Evolutionary conservation across 2,329 filamentous ascomycete genomes (phyloP), one percentile per base, ranked within the genome.

Genomic region (Botrytis cinerea): DNA sequence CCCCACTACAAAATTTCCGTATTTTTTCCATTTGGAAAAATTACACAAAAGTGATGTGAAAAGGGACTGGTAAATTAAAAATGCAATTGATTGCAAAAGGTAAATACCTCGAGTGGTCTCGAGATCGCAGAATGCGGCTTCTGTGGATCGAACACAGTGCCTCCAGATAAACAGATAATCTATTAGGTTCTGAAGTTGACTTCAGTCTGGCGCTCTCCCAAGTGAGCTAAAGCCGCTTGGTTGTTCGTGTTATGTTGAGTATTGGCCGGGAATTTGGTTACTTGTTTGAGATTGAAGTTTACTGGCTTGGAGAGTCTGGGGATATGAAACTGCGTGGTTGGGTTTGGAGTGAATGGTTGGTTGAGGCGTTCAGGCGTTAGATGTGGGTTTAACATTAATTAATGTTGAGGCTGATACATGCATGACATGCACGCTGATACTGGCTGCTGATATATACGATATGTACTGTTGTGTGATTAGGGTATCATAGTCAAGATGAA

Each of bases 181-280:
- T 62, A 46, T 60, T 48, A 8, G 8, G n/a, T 35, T 66, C 46
- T 48, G 35, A 71, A 64, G 57, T 71, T 40, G 3, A 64, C 70
- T 71, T 71, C 70, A 71, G 70, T 71, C 70, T 71, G 70, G 70
- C 70, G 70, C 70, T 71, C 70, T 71, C 70, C 70, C 70, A 71
- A 71, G 70, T 71, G 70, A 71, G 70, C 70, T 71, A 71, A 71
- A 71, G 70, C 70, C 70, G 70, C 70, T 71, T 61, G 68, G 45
- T 45, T 70, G 43, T 71, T 40, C 60, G 28, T 45, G 51, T n/a
- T 60, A 4, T 45, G 22, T 61, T 61, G 68, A 1, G 14, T 1
- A 1, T 1, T 6, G 28, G 0, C 0, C 5, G 0, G 14, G 8
- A 22, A 10, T 46, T 18, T 35, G 0, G 16, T 1, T 45, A 57